phyloP scores from a whole-genome alignment of 768 basidiomycete genomes.

The Paxillus ammoniavirescens region DNA sequence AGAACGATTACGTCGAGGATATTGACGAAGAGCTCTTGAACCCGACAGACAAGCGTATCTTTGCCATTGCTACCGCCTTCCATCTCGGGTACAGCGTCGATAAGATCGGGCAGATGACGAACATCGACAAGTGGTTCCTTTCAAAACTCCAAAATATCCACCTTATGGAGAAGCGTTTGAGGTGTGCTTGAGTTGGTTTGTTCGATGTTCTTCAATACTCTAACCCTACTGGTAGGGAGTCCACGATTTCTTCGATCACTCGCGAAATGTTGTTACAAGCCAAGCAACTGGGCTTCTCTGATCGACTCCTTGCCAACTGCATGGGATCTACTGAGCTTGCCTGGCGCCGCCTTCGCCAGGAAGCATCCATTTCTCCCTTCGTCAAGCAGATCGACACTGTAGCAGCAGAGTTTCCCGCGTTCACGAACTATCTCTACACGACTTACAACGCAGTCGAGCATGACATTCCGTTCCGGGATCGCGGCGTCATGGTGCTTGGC shows the following conservation, averaged over 20 bases:
- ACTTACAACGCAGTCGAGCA: conserved; percentile 97
- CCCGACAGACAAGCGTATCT: conserved; percentile 96
- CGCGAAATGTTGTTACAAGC: conserved; percentile 67
- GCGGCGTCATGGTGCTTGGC: conserved; percentile 95
- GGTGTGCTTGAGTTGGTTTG: conserved; percentile 46
- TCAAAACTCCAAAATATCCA: conserved; percentile 82
- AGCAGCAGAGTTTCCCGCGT: conserved; percentile 97
- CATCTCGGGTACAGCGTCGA: conserved; percentile 91
- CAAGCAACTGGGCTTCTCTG: conserved; percentile 96
- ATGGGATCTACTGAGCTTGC: conserved; percentile 92
- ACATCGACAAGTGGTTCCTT: conserved; percentile 99
- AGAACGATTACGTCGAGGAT: conserved; percentile 88
- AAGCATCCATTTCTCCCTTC: conserved; percentile 79
- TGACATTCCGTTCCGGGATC: conserved; percentile 84
- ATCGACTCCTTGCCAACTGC: conserved; percentile 80
- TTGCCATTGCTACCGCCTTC: conserved; percentile 94
- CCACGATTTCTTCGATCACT: conserved; percentile 63
- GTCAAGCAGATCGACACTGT: conserved; percentile 99
- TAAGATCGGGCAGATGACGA: conserved; percentile 96
- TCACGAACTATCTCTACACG: conserved; percentile 98
- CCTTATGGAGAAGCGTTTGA: conserved; percentile 73
- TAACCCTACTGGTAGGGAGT: conserved; percentile 42
- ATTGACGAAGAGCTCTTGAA: conserved; percentile 92
- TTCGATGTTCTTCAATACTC: background rate
- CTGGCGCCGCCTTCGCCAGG: conserved; percentile 85